Percentiles rank a stretch among this genome's conserved stretches.
Evolutionary conservation across 305 asterid genomes (phyloP).

Genomic region (Striga hermonthica): DNA sequence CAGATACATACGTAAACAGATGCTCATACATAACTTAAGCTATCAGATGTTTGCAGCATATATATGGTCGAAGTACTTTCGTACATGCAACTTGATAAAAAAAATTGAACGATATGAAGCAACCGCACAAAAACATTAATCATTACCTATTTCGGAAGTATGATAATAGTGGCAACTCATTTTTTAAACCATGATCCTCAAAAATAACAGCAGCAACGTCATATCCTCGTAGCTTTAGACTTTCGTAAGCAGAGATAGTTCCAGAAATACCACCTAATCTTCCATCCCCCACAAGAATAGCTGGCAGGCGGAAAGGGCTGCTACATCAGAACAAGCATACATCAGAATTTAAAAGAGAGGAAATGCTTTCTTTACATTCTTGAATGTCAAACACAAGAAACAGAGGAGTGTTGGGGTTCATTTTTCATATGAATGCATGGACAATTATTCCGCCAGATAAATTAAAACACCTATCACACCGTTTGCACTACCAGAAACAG

Average conservation of each 20-base stretch:
- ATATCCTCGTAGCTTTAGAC: conserved; percentile 81
- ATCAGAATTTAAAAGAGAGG: conserved; percentile 23
- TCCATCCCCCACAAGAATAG: conserved; percentile 95
- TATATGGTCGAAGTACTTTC: conserved; percentile 19
- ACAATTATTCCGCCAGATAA: conserved; percentile 14
- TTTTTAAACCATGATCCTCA: conserved; percentile 83
- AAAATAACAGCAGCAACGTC: conserved; percentile 83
- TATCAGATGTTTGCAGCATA: conserved; percentile 10
- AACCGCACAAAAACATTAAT: conserved; percentile 2
- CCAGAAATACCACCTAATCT: conserved; percentile 94
- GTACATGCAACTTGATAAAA: conserved; percentile 25
- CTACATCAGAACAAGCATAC: conserved; percentile 32
- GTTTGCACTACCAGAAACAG: too few relatives aligned
- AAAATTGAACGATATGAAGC: conserved; percentile 19
- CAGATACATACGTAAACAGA: too few relatives aligned
- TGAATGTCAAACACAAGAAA: conserved; percentile 9
- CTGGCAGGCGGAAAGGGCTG: conserved; percentile 95
- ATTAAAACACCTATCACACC: neutral
- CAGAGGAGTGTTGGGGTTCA: neutral
- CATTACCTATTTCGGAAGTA: conserved; percentile 68
- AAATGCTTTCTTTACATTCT: neutral
- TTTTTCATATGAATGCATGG: conserved; percentile 12
- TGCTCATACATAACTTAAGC: conserved; percentile 9
- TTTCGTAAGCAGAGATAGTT: conserved; percentile 94
- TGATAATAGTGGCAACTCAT: conserved; percentile 70